Conservation (phyloP, 2,329 filamentous ascomycete genomes). For the Plectosphaerella plurivora region DNA sequence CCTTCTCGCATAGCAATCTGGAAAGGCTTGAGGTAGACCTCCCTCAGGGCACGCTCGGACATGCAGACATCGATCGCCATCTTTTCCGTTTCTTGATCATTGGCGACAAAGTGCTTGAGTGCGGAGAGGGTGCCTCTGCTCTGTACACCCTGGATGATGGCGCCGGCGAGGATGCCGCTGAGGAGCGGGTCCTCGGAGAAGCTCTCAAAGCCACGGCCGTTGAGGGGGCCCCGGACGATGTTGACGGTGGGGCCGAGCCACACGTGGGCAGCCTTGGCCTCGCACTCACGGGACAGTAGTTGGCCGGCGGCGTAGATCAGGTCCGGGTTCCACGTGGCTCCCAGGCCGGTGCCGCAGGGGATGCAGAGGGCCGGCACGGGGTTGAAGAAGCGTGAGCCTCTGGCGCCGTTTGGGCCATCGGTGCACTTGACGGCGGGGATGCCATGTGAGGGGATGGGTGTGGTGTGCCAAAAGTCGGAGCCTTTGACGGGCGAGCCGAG, state of each 20-base stretch:
- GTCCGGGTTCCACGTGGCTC: slow-evolving; percentile 30
- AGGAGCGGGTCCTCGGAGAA: slow-evolving; percentile 49
- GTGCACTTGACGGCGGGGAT: background rate
- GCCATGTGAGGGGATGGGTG: background rate
- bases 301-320: slow-evolving; percentile 9
- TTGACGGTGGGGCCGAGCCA: slow-evolving; percentile 60
- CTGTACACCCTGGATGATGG: slow-evolving; percentile 26
- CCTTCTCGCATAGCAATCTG: slow-evolving; percentile 54
- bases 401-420: slow-evolving; percentile 2
- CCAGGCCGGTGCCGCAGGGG: slow-evolving; percentile 20
- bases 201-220: slow-evolving; percentile 60
- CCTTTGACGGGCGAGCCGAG: slow-evolving; percentile 28
- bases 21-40: slow-evolving; percentile 62
- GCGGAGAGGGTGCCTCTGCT: slow-evolving; percentile 22
- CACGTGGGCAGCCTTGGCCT: slow-evolving; percentile 49
- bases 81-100: slow-evolving; percentile 48
- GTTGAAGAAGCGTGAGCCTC: slow-evolving; percentile 2
- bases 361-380: background rate
- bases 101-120: slow-evolving; percentile 31
- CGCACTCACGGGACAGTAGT: slow-evolving; percentile 12
- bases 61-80: slow-evolving; percentile 41
- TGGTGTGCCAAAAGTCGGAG: slow-evolving; percentile 31
- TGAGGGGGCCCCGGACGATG: slow-evolving; percentile 57
- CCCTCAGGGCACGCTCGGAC: slow-evolving; percentile 50
- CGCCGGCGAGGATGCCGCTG: slow-evolving; percentile 14